Conservation (phyloP, 2,329 filamentous ascomycete genomes). For the Fusarium vanettenii region DNA sequence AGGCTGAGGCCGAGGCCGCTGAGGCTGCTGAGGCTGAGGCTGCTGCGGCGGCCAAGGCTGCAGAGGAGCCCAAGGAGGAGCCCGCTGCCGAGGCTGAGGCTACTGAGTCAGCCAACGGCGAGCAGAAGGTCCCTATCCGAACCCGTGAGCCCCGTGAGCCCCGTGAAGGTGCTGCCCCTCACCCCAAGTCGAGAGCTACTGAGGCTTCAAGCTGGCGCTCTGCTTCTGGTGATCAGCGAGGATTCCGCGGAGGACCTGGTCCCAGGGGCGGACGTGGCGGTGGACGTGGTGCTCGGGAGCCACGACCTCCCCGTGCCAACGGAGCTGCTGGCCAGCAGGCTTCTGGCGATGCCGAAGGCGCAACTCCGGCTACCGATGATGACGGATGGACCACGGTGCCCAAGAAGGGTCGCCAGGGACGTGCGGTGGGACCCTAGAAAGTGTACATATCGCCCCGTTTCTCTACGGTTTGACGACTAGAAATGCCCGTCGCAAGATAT, state of each 20-base stretch:
- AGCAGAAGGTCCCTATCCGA: slow-evolving; percentile 61
- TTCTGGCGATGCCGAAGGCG: slow-evolving; percentile 45
- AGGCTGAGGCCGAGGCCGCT: slow-evolving; percentile 55
- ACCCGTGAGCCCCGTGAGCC: slow-evolving; percentile 53
- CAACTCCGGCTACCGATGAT: slow-evolving; percentile 62
- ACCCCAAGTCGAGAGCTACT: slow-evolving; percentile 64
- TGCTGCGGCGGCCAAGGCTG: slow-evolving; percentile 38
- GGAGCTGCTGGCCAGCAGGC: slow-evolving; percentile 55
- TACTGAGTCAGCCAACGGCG: slow-evolving; percentile 48
- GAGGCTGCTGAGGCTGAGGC: slow-evolving; percentile 46
- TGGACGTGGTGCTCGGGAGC: slow-evolving; percentile 57
- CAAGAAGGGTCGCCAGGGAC: slow-evolving; percentile 53
- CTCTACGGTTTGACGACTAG: slow-evolving; percentile 51
- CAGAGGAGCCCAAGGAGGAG: slow-evolving; percentile 46
- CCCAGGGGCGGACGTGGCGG: slow-evolving; percentile 57
- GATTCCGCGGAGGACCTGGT: slow-evolving; percentile 60
- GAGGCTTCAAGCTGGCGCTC: slow-evolving; percentile 73
- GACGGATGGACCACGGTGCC: slow-evolving; percentile 72
- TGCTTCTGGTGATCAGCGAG: slow-evolving; percentile 60
- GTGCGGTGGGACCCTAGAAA: slow-evolving; percentile 44
- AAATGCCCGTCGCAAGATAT: slow-evolving; percentile 48
- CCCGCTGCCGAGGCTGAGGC: background rate
- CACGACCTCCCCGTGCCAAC: slow-evolving; percentile 62
- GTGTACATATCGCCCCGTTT: slow-evolving; percentile 52
- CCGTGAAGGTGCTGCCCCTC: slow-evolving; percentile 49